Evolutionary conservation across 2,329 filamentous ascomycete genomes (phyloP).

Genomic region (Thielaviopsis populi): DNA sequence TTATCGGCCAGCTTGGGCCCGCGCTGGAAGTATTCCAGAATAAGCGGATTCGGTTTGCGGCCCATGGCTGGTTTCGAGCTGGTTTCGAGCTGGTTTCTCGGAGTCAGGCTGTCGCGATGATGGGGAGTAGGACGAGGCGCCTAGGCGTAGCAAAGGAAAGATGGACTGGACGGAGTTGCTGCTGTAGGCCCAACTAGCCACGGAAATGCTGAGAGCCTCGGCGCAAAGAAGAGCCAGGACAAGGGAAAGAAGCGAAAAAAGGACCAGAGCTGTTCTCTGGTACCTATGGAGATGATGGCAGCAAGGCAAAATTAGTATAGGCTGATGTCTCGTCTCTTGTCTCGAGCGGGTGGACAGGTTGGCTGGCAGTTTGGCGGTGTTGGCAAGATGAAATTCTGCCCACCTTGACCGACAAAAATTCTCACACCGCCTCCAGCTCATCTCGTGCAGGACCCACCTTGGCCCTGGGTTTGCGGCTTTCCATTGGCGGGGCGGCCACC

Average conservation of each 20-base stretch:
- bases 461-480: background rate
- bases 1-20: constrained; percentile 76
- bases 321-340: background rate
- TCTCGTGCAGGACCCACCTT: constrained; percentile 1
- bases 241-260: background rate
- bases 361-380: constrained; percentile 5
- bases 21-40: constrained; percentile 76
- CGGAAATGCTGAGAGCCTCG: background rate
- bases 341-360: background rate
- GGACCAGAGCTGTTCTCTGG: background rate
- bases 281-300: background rate
- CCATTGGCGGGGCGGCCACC: constrained; percentile 15
- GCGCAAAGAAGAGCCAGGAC: background rate
- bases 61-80: constrained; percentile 41
- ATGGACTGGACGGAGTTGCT: background rate
- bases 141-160: background rate
- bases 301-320: background rate
- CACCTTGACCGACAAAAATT: constrained; percentile 29
- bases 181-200: background rate
- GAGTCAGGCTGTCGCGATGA: background rate
- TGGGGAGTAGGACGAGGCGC: background rate
- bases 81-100: background rate
- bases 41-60: constrained; percentile 68
- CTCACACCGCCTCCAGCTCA: constrained; percentile 26
- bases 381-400: constrained; percentile 25